Conservation (phyloP, 148 eudicot species). For the Rhododendron henanense region DNA sequence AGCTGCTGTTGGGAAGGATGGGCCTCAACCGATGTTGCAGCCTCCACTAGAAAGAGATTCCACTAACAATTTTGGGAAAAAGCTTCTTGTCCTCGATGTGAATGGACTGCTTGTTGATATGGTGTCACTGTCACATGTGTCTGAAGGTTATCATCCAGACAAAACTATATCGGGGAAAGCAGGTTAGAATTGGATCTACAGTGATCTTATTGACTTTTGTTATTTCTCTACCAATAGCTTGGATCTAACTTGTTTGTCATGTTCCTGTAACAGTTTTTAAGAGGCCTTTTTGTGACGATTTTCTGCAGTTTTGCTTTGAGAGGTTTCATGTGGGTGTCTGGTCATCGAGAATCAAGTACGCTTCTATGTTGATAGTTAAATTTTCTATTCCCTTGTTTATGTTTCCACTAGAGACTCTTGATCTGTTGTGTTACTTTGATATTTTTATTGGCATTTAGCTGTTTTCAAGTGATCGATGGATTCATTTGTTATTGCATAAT, state of each 20-base stretch:
- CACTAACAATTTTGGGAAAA: slow-evolving; percentile 24
- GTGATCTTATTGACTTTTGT: neutral
- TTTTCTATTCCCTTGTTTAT: neutral
- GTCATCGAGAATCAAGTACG: slow-evolving; percentile 76
- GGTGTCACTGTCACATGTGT: slow-evolving; percentile 17
- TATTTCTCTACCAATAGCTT: neutral
- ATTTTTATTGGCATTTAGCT: neutral
- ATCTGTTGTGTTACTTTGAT: neutral
- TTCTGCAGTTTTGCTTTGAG: slow-evolving; percentile 78
- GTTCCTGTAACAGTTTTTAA: slow-evolving; percentile 54
- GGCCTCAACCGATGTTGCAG: slow-evolving; percentile 9
- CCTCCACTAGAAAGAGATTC: slow-evolving; percentile 9
- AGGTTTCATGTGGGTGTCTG: slow-evolving; percentile 72
- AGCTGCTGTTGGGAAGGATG: slow-evolving; percentile 4
- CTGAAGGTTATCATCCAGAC: slow-evolving; percentile 35
- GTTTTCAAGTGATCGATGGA: neutral
- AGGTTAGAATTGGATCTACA: slow-evolving; percentile 31
- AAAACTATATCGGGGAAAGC: slow-evolving; percentile 43
- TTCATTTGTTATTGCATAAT: neutral
- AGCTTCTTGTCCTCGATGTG: slow-evolving; percentile 83
- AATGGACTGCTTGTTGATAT: slow-evolving; percentile 81
- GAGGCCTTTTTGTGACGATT: slow-evolving; percentile 80
- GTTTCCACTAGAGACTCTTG: neutral
- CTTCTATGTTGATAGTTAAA: slow-evolving; percentile 11
- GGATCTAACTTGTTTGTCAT: slow-evolving; percentile 13